Evolutionary conservation across 2,329 filamentous ascomycete genomes (phyloP), one percentile per base, ranked within the genome.

Genomic region (Neophaeococcomyces mojaviensis): DNA sequence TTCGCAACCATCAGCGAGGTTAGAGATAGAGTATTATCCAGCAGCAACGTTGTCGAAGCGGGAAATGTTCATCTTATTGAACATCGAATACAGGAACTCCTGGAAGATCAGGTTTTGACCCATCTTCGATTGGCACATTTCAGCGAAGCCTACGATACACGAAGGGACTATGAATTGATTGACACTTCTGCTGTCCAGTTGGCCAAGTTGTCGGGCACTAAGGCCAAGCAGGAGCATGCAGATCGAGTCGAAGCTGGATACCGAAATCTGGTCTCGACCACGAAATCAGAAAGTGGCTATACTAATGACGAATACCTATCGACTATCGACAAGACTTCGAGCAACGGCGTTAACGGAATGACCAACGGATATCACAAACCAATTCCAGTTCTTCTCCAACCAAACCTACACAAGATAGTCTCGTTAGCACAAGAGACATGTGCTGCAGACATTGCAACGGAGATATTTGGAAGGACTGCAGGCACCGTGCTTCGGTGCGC

Each of bases 1-100:
- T 85, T 92, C 66, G 83, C 84, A 24, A 81, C 68, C 49, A 63
- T 73, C 38, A 61, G 62, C 39, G 65, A 75, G 52, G 65, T 76
- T 19, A 64, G 69, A 48, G 41, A 44, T 37, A 20, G 41, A 16
- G 10, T 44, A 18, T 13, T 37, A 13, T 15, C 8, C 15, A 18
- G 41, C 13, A 12, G 12, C 3, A 32, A 44, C 28, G 8, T 20
- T 3, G 9, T 12, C 2, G 22, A 16, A 3, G 6, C 31, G 13
- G 22, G 37, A 5, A 26, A 32, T 6, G 22, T 3, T 4, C n/a
- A 22, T 4, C 5, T 32, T 10, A 10, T 37, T 3, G 41, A 44
- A 16, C 15, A 28, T 32, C 41, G 30, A 15, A 37, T 44, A 10
- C 10, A 30, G 15, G 15, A 44, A n/a, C 33, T 44, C 28, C 33